These are phyloP conservation scores for Sclerotinia glacialis DNA, from an alignment of 2,329 filamentous ascomycete species.

Conservation along the genomic window DNA sequence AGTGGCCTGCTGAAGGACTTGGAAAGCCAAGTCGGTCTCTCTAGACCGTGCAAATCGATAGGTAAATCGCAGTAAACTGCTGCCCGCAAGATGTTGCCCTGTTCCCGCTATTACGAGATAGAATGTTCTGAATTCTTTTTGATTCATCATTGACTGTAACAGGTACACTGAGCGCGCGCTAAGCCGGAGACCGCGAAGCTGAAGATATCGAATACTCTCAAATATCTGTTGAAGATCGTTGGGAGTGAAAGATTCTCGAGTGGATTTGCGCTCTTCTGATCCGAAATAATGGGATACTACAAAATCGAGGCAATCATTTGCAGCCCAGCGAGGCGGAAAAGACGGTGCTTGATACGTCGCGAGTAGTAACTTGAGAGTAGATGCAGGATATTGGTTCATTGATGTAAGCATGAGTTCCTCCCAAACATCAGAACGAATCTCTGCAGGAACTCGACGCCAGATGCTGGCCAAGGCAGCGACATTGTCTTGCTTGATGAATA, in stretches of 20 bases:
- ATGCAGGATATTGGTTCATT: slow-evolving; percentile 16
- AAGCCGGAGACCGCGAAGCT: slow-evolving; percentile 12
- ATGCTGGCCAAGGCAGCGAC: slow-evolving; percentile 6
- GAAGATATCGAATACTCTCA: slow-evolving; percentile 9
- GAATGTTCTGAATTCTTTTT: slow-evolving; percentile 26
- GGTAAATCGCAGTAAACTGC: slow-evolving; percentile 36
- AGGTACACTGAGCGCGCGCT: slow-evolving; percentile 31
- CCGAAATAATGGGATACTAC: slow-evolving; percentile 21
- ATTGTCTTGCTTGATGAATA: slow-evolving; percentile 22
- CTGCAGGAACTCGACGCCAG: slow-evolving; percentile 18
- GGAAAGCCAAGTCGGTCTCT: slow-evolving; percentile 42
- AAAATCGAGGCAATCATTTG: slow-evolving; percentile 19
- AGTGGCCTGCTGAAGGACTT: slow-evolving; percentile 44
- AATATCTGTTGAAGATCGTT: slow-evolving; percentile 16
- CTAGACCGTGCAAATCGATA: slow-evolving; percentile 42
- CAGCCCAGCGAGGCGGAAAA: slow-evolving; percentile 19
- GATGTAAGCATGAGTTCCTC: slow-evolving; percentile 21
- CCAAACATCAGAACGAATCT: slow-evolving; percentile 19
- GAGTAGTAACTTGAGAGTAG: slow-evolving; percentile 19
- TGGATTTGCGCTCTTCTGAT: not conserved
- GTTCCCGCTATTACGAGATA: slow-evolving; percentile 27
- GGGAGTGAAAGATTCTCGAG: not conserved
- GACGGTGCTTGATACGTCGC: slow-evolving; percentile 18
- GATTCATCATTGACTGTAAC: slow-evolving; percentile 27
- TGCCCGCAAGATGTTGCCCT: slow-evolving; percentile 28